Base-by-base conservation (phyloP, 306 rosid species). In the Rosa multiflora region DNA sequence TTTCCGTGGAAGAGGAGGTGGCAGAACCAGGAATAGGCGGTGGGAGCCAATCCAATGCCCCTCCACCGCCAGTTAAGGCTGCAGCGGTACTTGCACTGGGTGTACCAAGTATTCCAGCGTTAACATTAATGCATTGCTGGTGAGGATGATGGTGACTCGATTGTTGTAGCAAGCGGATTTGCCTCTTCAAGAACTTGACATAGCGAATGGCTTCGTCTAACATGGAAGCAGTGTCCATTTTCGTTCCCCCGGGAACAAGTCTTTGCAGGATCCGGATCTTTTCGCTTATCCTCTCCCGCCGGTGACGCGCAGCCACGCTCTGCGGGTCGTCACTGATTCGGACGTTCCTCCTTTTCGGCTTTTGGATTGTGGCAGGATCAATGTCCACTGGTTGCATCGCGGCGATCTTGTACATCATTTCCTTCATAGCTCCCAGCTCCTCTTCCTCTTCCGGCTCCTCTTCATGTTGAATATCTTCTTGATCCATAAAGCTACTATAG, bases 161-260 rank as follows among this genome's bases (percentile, higher is more conserved):
- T 21, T 90, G 82, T 84, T 88, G 94, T 39, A 92, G 90, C 62
- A 92, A 69, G 74, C 88, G 92, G 76, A 95, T 89, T 85, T 95
- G 99, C 39, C 87, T 83, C 86, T 91, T 95, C 78, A 95, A 83
- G 90, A 95, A 95, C 87, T 95, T 95, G 58, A 92, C 95, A 74
- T 95, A 95, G 61, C 91, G 88, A 75, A 92, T 88, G 73, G 99
- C 99, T 87, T 95, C 99, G 52, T 95, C 97, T 0, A 95, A 80
- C 99, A 95, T 95, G 49, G 99, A 89, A 64, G 99, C 98, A 0
- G 98, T 95, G 90, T 95, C 98, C 97, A 95, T 88, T 78, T 92
- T 92, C 5, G 99, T 90, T 14, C 99, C 99, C 0, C 99, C 98
- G 3, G 99, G 99, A 40, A 95, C 98, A 5, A 95, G 98, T 81